Percentiles rank a stretch among this genome's conserved stretches.
phyloP scores from a whole-genome alignment of 495 filamentous ascomycete species.

The Mytilinidion resinicola region DNA sequence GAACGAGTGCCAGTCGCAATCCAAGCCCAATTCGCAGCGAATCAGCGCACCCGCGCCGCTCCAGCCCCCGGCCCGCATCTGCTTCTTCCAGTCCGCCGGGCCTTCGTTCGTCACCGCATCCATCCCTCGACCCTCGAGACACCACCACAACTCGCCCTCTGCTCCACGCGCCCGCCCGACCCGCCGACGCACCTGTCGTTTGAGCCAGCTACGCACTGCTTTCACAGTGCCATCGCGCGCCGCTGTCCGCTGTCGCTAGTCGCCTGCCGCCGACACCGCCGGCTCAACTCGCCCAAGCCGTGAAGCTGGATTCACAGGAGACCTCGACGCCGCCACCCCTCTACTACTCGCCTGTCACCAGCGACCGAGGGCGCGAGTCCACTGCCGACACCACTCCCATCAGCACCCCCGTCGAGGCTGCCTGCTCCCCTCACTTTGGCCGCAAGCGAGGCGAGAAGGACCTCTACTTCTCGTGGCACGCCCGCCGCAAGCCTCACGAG shows the following conservation, averaged over 20 bases:
- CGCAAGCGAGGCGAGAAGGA: constrained; percentile 28
- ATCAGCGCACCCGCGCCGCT: no score
- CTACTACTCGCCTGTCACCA: constrained; percentile 27
- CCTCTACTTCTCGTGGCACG: constrained; percentile 37
- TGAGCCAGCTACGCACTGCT: no score
- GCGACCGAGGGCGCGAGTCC: constrained; percentile 29
- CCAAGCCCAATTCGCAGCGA: no score
- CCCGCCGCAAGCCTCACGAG: constrained; percentile 29
- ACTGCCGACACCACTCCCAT: constrained; percentile 31
- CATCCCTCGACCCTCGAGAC: no score
- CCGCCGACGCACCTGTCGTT: no score
- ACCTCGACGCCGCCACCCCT: constrained; percentile 28
- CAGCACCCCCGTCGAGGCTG: constrained; percentile 24
- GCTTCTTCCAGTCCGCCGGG: no score
- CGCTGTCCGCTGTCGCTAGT: not conserved
- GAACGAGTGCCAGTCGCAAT: no score
- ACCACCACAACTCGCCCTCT: no score
- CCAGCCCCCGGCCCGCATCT: no score
- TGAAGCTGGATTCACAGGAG: constrained; percentile 32
- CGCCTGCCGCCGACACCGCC: not conserved
- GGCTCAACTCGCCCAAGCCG: constrained; percentile 5
- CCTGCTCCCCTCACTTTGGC: constrained; percentile 19
- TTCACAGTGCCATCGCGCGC: no score
- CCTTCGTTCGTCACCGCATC: no score
- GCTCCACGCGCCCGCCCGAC: no score